Percentiles rank a stretch among this genome's conserved stretches.
Evolutionary conservation across 176 grass and related monocot genomes (phyloP).

Genomic region (Zea luxurians): DNA sequence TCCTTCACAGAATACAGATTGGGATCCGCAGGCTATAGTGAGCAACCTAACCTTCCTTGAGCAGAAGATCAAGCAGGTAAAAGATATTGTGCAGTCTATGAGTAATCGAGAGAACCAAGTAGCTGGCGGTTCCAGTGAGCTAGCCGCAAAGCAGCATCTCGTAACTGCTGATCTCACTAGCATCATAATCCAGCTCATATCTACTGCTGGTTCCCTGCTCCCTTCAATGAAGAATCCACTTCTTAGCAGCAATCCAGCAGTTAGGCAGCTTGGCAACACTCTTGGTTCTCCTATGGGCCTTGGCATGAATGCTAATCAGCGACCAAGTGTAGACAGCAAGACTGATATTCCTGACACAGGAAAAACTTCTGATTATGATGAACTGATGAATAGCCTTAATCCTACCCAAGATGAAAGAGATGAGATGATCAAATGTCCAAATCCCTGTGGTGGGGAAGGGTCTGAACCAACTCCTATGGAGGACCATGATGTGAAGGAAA

Average conservation of each 20-base stretch:
- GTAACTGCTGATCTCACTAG: slow-evolving; percentile 77
- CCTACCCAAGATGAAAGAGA: slow-evolving; percentile 45
- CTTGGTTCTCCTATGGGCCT: slow-evolving; percentile 49
- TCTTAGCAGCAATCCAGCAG: slow-evolving; percentile 61
- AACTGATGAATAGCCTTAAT: slow-evolving; percentile 52
- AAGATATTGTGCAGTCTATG: slow-evolving; percentile 71
- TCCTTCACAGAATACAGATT: slow-evolving; percentile 55
- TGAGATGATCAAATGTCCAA: slow-evolving; percentile 57
- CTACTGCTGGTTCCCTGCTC: slow-evolving; percentile 78
- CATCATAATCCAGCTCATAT: slow-evolving; percentile 88
- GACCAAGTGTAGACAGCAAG: slow-evolving; percentile 35
- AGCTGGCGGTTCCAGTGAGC: slow-evolving; percentile 43
- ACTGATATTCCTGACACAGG: slow-evolving; percentile 34
- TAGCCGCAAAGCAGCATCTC: slow-evolving; percentile 74
- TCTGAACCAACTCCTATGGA: slow-evolving; percentile 54
- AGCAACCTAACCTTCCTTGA: slow-evolving; percentile 80
- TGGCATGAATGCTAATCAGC: slow-evolving; percentile 44
- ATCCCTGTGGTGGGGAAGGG: slow-evolving; percentile 44
- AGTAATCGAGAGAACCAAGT: slow-evolving; percentile 51
- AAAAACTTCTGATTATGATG: slow-evolving; percentile 56
- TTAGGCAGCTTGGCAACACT: slow-evolving; percentile 53
- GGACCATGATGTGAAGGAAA: slow-evolving; percentile 82
- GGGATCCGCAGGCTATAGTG: slow-evolving; percentile 71
- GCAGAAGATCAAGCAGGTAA: slow-evolving; percentile 88
- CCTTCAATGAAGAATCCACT: slow-evolving; percentile 78